These are phyloP conservation scores for Picea sitchensis DNA, from an alignment of 75 land plant genomes.

Conservation along the genomic window DNA sequence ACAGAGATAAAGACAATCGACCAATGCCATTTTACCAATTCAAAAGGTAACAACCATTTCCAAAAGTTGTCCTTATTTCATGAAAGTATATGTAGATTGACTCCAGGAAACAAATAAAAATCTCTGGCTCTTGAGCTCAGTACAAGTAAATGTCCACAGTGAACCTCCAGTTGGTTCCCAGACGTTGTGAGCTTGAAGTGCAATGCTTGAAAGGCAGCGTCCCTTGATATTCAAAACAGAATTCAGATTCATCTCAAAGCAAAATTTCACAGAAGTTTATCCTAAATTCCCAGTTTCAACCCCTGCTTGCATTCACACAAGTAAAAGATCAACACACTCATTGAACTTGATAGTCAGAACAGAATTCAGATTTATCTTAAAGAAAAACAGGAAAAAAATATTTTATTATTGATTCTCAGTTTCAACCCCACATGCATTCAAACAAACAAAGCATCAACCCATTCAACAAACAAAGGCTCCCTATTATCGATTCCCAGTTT, in stretches of 20 bases:
- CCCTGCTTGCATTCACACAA: not conserved
- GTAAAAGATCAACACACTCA: not conserved
- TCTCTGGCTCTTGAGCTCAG: not conserved
- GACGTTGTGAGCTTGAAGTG: not conserved
- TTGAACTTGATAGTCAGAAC: too few relatives aligned
- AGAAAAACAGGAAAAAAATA: too few relatives aligned
- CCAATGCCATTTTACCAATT: not conserved
- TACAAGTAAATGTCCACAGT: slow-evolving; percentile 4
- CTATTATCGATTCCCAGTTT: not conserved
- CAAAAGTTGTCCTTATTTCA: not conserved
- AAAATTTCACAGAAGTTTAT: not conserved
- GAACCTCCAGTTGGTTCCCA: slow-evolving; percentile 9
- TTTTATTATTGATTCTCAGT: not conserved
- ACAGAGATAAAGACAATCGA: not conserved
- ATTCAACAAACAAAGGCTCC: not conserved
- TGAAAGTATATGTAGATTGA: not conserved
- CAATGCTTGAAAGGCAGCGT: not conserved
- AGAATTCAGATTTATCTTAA: too few relatives aligned
- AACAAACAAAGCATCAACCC: not conserved
- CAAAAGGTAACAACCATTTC: not conserved
- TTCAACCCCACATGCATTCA: not conserved
- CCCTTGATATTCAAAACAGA: slow-evolving; percentile 1
- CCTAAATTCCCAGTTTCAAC: slow-evolving; percentile 1
- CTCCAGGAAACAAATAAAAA: not conserved
- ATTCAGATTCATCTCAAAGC: slow-evolving; percentile 11